Percentiles rank a stretch among this genome's conserved stretches.
These are phyloP conservation scores for Ceratobasidium sp. DNA, from an alignment of 1,284 basidiomycete genomes.

Conservation along the genomic window DNA sequence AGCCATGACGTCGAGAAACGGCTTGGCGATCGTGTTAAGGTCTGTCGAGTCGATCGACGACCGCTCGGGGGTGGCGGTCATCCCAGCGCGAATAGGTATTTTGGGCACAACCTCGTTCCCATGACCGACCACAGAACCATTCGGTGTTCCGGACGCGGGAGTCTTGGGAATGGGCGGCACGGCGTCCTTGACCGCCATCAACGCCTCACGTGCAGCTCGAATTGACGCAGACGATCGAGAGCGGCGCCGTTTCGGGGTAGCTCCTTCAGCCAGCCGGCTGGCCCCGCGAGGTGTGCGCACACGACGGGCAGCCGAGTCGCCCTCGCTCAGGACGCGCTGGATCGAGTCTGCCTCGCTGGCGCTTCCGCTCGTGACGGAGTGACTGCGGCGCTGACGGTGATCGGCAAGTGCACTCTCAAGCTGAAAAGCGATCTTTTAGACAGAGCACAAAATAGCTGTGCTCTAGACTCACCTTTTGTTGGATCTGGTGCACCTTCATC, in stretches of 20 bases:
- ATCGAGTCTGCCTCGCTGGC: constrained; percentile 41
- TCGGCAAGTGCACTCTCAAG: constrained; percentile 75
- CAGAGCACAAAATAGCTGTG: constrained; percentile 49
- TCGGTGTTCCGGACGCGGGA: constrained; percentile 5
- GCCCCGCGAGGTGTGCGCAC: constrained; percentile 36
- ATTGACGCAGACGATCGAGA: constrained; percentile 31
- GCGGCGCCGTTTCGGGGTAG: constrained; percentile 19
- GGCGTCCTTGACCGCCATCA: constrained; percentile 39
- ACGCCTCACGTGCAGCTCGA: constrained; percentile 35
- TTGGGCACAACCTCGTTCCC: constrained; percentile 17
- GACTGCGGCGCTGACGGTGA: constrained; percentile 33
- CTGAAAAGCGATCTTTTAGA: constrained; percentile 58
- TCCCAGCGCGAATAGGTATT: neutral
- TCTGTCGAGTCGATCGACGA: constrained; percentile 2
- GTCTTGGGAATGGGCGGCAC: constrained; percentile 38
- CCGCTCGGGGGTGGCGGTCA: constrained; percentile 28
- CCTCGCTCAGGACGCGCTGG: constrained; percentile 44
- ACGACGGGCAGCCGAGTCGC: constrained; percentile 38
- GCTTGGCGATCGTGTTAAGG: constrained; percentile 11
- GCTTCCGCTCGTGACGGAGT: constrained; percentile 41
- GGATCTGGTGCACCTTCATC: constrained; percentile 84
- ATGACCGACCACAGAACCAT: constrained; percentile 1
- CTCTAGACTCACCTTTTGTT: constrained; percentile 72
- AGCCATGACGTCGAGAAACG: constrained; percentile 18
- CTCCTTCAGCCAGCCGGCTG: constrained; percentile 22